Evolutionary conservation across 139 green algal species (phyloP), one percentile per base, ranked within the genome.

Genomic region (Chlamydomonas asymmetrica): DNA sequence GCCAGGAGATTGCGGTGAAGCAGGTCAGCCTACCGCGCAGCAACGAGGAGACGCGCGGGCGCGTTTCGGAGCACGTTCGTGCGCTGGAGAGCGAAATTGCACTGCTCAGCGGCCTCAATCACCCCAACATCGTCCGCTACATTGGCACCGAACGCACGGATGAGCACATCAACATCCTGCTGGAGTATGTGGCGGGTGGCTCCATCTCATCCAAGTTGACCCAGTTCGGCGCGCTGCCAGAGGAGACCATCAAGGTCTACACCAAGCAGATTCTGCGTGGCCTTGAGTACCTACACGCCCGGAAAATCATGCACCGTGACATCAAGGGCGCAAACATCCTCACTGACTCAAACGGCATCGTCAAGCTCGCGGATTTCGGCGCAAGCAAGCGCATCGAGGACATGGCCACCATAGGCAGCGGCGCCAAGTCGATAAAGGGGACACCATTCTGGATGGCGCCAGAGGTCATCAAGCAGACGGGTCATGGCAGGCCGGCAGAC

Each of bases 361-460:
- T 98, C 38, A 98, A 98, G 88, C 88, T 98, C 39, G 95, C 95
- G 4, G 95, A 98, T 71, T 98, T 98, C 80, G 95, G 95, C 2
- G 95, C 95, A 1, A 93, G 80, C 71, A 97, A 97, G 74, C 91
- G 94, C 84, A 94, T 98, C 45, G 94, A 95, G 85, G 84, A 96
- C 75, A 85, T 98, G 39, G 94, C 94, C 37, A 98, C 91, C 13
- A 79, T 96, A 34, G 92, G 90, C 7, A 90, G 86, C 22, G 92
- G 93, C 32, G 88, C 76, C 76, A 95, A 95, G 66, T 94, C 87
- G 48, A 94, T 98, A 54, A 93, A 93, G 61, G 96, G 96, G 61
- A 98, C 96, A 5, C 91, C 94, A 13, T 97, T 97, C 88, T 99
- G 96, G 96, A 99, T 99, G 96, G 96, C 96, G 0, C 96, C 96